phyloP scores from a whole-genome alignment of 352 stramenopile genomes.

The Phytophthora constricta region DNA sequence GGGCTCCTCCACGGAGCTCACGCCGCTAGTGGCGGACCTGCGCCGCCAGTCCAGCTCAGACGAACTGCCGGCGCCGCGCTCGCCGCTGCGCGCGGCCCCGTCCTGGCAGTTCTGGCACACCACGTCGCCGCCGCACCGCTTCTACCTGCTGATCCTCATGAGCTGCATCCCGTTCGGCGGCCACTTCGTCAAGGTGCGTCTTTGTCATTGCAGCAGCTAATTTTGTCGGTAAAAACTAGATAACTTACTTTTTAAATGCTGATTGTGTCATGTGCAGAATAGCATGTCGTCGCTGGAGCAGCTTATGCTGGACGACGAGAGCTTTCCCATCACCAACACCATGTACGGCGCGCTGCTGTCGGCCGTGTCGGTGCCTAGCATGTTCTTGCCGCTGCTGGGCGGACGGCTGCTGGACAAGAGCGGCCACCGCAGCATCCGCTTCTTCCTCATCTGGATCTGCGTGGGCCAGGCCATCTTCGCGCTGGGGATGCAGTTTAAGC shows the following conservation, averaged over 20 bases:
- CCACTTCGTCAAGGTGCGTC: slow-evolving; percentile 83
- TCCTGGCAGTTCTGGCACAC: slow-evolving; percentile 78
- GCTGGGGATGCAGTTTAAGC: slow-evolving; percentile 70
- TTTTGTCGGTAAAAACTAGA: not conserved
- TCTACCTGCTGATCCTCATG: slow-evolving; percentile 87
- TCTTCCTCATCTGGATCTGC: slow-evolving; percentile 87
- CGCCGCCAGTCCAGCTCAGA: not conserved
- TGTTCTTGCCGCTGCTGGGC: slow-evolving; percentile 83
- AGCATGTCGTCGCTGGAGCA: slow-evolving; percentile 83
- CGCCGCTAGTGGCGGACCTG: slow-evolving; percentile 36
- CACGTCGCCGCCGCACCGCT: slow-evolving; percentile 70
- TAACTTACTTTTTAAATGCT: not conserved
- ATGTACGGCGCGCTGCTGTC: slow-evolving; percentile 87
- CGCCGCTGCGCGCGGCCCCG: slow-evolving; percentile 47
- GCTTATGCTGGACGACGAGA: slow-evolving; percentile 77
- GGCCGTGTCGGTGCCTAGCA: slow-evolving; percentile 83
- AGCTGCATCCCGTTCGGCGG: slow-evolving; percentile 85
- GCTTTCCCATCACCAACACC: slow-evolving; percentile 84
- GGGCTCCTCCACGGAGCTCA: slow-evolving; percentile 37
- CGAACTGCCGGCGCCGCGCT: slow-evolving; percentile 20
- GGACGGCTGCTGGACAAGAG: slow-evolving; percentile 83
- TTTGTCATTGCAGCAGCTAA: not conserved
- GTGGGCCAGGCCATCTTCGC: slow-evolving; percentile 83
- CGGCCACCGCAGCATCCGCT: slow-evolving; percentile 72
- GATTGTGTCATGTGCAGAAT: slow-evolving; percentile 48